These are phyloP conservation scores for Coemansia aciculifera DNA, from an alignment of 192 early-diverging fungal species.

Conservation along the genomic window DNA sequence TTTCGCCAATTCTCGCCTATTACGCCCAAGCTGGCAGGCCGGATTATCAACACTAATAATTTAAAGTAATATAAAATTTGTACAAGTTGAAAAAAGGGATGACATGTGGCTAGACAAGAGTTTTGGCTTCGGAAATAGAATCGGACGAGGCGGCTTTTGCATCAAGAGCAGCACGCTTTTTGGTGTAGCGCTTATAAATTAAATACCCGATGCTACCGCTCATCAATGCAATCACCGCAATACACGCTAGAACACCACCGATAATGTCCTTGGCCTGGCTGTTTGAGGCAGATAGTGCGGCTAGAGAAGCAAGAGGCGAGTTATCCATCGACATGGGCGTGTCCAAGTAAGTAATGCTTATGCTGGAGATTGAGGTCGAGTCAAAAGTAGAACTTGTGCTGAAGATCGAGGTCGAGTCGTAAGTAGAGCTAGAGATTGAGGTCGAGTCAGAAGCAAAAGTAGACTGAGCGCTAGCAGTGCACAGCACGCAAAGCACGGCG, in stretches of 20 bases:
- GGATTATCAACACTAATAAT: neutral
- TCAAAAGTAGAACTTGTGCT: neutral
- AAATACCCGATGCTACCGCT: neutral
- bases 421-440: neutral
- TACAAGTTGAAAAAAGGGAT: neutral
- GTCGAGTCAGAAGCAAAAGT: neutral
- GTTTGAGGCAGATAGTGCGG: neutral
- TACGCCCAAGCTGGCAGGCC: neutral
- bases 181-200: neutral
- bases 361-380: neutral
- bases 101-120: neutral
- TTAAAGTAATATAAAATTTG: neutral
- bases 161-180: neutral
- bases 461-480: neutral
- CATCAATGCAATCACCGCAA: neutral
- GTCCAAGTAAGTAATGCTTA: neutral
- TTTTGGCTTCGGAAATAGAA: constrained; percentile 7
- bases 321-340: neutral
- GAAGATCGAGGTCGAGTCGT: neutral
- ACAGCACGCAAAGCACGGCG: neutral
- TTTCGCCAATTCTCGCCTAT: constrained; percentile 21
- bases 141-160: neutral
- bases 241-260: neutral
- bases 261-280: neutral
- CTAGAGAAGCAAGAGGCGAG: neutral